Base-by-base conservation (phyloP, 192 early-diverging fungal species). In the Thamnidium elegans region DNA sequence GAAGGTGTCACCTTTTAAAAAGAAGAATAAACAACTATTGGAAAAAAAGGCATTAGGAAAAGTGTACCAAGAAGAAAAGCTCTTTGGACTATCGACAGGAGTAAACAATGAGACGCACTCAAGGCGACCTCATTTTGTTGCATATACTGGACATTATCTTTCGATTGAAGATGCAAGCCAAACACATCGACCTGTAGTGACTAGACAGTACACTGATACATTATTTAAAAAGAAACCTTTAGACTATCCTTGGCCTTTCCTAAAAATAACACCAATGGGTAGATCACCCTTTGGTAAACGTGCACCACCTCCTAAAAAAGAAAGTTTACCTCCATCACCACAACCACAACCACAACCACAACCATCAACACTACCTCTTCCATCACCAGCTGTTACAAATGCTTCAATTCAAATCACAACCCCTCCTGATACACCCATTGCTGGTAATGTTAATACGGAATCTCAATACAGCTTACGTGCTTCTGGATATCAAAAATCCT, bases 51-150 rank as follows among this genome's bases (percentile, higher is more conserved):
- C 15, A 6, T 46, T 68, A 50, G 58, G 42, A 3, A 55, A 61
- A 31, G 48, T 68, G 10, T 50, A 59, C 11, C 54, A 53, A 30
- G 62, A 63, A 58, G 69, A 71, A 19, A 63, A 71, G 15, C 46
- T 46, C 7, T 64, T 50, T 50, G 69, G 69, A 3, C 55, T 31
- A 32, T 36, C 31, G 1, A 56, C 55, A 56, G 19, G 32, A 10
- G 19, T 19, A 19, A 48, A 17, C 4, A 48, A 48, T 48, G 47
- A 56, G 15, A 32, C 31, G 2, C 55, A 4, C 1, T 7, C 32
- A 39, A n/a, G 23, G 14, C 69, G 62, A 11, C 55, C 69, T 5
- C 45, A 65, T n/a, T 71, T 50, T 52, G 56, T 65, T 2, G 34
- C 55, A 4, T 71, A 65, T 13, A 39, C 46, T 10, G 69, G 53